These are phyloP conservation scores for Rhodotorula sp. DNA, from an alignment of 1,284 basidiomycete species.

Conservation along the genomic window DNA sequence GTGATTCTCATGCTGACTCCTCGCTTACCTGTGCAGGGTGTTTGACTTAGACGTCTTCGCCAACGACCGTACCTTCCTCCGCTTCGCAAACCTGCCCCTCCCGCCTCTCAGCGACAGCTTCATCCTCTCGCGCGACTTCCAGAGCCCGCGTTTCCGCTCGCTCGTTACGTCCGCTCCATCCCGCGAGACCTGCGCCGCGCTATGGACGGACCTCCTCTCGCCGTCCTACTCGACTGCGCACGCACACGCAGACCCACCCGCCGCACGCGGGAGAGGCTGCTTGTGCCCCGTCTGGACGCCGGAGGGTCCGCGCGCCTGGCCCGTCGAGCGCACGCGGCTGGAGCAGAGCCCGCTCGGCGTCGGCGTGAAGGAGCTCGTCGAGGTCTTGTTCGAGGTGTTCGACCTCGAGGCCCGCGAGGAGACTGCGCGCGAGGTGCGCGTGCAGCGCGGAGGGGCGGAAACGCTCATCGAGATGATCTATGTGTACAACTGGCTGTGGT, in stretches of 20 bases:
- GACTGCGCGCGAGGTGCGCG: not conserved
- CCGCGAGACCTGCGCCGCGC: not conserved
- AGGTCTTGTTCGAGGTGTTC: not conserved
- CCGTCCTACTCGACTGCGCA: not conserved
- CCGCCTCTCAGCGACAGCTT: not conserved
- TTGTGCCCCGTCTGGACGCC: slow-evolving; percentile 5
- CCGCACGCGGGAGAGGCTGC: not conserved
- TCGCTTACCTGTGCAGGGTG: not conserved
- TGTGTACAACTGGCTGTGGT: slow-evolving; percentile 13
- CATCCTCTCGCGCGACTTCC: not conserved
- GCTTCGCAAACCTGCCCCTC: not conserved
- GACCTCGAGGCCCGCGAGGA: not conserved
- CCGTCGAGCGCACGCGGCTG: not conserved
- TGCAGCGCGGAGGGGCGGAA: not conserved
- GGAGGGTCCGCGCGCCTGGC: not conserved
- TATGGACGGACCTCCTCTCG: not conserved
- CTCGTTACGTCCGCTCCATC: not conserved
- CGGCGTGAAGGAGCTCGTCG: not conserved
- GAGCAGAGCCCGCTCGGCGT: not conserved
- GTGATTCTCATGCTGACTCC: not conserved
- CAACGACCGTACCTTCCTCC: not conserved
- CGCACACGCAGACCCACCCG: not conserved
- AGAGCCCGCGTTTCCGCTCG: not conserved
- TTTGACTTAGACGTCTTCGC: not conserved
- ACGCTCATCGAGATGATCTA: not conserved